Percentiles rank a stretch among this genome's conserved stretches.
These are phyloP conservation scores for Umbelopsis vinacea DNA, from an alignment of 192 early-diverging fungal species.

Conservation along the genomic window DNA sequence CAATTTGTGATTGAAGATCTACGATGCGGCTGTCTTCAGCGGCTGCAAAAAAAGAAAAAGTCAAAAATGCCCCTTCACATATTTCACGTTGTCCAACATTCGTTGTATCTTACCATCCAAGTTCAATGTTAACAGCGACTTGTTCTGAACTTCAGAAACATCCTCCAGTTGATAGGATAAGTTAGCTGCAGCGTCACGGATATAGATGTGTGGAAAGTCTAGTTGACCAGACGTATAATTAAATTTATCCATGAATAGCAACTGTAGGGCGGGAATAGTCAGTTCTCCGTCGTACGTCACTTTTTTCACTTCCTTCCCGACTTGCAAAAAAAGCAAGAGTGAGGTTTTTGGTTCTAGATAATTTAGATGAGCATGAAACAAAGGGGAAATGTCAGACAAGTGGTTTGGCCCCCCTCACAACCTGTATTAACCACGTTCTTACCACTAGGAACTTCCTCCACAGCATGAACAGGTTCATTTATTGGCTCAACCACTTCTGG, in stretches of 20 bases:
- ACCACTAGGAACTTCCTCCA: background rate
- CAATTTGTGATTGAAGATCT: conserved; percentile 18
- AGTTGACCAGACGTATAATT: conserved; percentile 62
- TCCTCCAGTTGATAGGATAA: conserved; percentile 74
- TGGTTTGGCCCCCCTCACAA: background rate
- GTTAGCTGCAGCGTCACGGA: conserved; percentile 55
- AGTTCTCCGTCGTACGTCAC: conserved; percentile 55
- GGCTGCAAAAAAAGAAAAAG: background rate
- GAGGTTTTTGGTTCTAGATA: background rate
- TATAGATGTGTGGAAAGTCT: conserved; percentile 71
- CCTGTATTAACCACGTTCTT: background rate
- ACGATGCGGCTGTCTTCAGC: conserved; percentile 3
- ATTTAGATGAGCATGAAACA: too few species aligned
- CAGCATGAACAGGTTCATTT: background rate
- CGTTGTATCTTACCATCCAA: conserved; percentile 51
- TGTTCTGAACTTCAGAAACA: conserved; percentile 60
- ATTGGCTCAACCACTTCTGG: background rate
- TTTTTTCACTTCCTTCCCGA: conserved; percentile 67
- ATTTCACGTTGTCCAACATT: background rate
- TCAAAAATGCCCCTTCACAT: background rate
- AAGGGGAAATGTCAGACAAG: background rate
- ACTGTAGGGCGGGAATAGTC: conserved; percentile 60
- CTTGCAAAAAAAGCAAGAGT: conserved; percentile 56
- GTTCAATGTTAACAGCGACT: conserved; percentile 57
- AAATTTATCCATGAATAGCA: conserved; percentile 79